Base-by-base conservation (phyloP, 306 rosid species). In the Prunus mongolica region DNA sequence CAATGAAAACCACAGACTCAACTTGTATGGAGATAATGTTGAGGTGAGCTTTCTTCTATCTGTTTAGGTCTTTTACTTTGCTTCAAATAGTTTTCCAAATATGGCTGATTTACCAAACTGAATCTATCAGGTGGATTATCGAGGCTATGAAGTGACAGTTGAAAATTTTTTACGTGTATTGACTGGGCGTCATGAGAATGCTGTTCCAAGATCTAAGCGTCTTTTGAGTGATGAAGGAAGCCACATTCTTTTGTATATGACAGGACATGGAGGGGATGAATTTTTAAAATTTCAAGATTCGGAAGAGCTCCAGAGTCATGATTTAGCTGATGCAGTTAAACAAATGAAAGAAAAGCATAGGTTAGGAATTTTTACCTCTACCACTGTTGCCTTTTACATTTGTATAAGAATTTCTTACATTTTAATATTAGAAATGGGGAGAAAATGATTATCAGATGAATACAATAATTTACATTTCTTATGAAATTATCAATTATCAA, bases 271-370 rank as follows among this genome's bases (percentile, higher is more conserved):
- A 19, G 98, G 98, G 75, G 97, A 92, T 84, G 97, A 92, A 66
- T 95, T 95, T 88, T 83, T 95, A 87, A 95, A 95, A 83, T 95
- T 95, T 82, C 98, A 95, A 78, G 98, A 95, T 83, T 85, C 95
- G 0, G 98, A 95, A 83, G 98, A 95, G 89, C 98, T 95, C 78
- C 98, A 95, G 68, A 95, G 98, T 88, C 98, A 90, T 63, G 98
- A 95, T 86, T 90, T 95, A 78, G 98, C 98, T 67, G 98, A 95
- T 89, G 98, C 88, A 61, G 97, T 95, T 62, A 90, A 92, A 79
- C 97, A 95, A 85, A 95, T 95, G 97, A 92, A 95, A 85, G 97
- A 92, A 88, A 95, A 95, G 87, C 86, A 20, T 78, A 84, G 98
- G 98, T 95, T 45, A 45, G 79, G 72, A 69, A 78, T 71, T 71